Evolutionary conservation across 345 rosid species (phyloP), one percentile per base, ranked within the genome.

Genomic region (Eucalyptus tenuipes): DNA sequence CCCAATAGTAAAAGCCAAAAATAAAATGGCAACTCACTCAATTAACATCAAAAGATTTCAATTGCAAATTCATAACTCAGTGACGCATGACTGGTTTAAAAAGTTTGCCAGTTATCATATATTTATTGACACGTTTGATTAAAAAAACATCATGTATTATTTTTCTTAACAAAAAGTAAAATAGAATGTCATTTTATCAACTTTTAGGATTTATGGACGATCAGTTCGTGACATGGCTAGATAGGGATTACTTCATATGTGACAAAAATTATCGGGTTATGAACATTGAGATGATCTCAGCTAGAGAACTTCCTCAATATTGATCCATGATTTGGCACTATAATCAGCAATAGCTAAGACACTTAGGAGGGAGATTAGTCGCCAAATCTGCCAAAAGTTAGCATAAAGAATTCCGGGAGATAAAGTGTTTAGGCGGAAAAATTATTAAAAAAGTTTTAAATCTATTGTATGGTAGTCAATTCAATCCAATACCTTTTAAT

Each of bases 401-500:
- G 42, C 79, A 66, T 66, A 68, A 68, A 68, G 4, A 33, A 31
- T 33, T 68, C 1, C 0, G 13, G 37, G 20, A 66, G 40, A 31
- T 31, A 15, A 66, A 66, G 33, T 31, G 79, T 66, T 66, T 31
- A 66, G 44, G 44, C 7, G 1, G 3, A 9, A 17, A 31, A 17
- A 68, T 68, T 16, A 31, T 33, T 20, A 2, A 16, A 17, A 68
- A 17, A 33, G 1, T 68, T 1, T 31, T 68, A 16, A 4, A 16
- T 16, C 2, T 31, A 16, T 16, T 31, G 6, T 31, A 16, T 15
- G 5, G 2, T 1, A 31, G 3, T 15, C 13, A 33, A 33, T 68
- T 3, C 2, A 33, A 0, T 68, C 13, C 0, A 17, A 33, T 31
- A 68, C 44, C 4, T 68, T 68, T 33, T 2, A 15, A 33, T 68